Evolutionary conservation across 768 basidiomycete genomes (phyloP).

Genomic region (Nevesoporus exiguus): DNA sequence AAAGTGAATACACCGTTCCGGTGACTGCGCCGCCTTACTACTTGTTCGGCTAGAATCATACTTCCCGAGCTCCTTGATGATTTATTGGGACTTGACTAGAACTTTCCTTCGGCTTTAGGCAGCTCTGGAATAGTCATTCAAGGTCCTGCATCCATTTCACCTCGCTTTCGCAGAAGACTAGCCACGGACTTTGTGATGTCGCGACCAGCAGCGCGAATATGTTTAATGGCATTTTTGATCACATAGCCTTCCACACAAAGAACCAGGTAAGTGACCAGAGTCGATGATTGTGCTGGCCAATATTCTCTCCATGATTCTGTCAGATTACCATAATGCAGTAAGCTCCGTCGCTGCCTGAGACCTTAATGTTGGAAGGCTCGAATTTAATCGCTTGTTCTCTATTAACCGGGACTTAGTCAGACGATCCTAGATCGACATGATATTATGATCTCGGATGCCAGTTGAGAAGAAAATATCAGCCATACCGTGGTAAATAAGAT

Average conservation of each 20-base stretch:
- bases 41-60: constrained; percentile 93
- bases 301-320: constrained; percentile 83
- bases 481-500: constrained; percentile 95
- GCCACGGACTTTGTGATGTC: constrained; percentile 97
- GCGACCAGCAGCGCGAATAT: constrained; percentile 96
- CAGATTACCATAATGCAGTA: constrained; percentile 95
- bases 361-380: constrained; percentile 99
- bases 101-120: constrained; percentile 89
- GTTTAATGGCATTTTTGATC: constrained; percentile 98
- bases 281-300: constrained; percentile 97
- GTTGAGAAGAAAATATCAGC: no score
- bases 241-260: no score
- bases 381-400: no score
- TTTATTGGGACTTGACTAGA: constrained; percentile 97
- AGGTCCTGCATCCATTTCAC: constrained; percentile 85
- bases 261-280: constrained; percentile 98
- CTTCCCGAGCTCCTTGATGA: constrained; percentile 97
- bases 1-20: constrained; percentile 59
- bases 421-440: no score
- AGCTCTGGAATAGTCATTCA: constrained; percentile 89
- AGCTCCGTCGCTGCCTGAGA: constrained; percentile 95
- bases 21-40: constrained; percentile 83
- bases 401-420: no score
- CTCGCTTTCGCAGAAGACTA: constrained; percentile 91
- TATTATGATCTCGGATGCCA: no score